Conservation (phyloP, 805 yeast genomes). For the Candida tallmaniae region DNA sequence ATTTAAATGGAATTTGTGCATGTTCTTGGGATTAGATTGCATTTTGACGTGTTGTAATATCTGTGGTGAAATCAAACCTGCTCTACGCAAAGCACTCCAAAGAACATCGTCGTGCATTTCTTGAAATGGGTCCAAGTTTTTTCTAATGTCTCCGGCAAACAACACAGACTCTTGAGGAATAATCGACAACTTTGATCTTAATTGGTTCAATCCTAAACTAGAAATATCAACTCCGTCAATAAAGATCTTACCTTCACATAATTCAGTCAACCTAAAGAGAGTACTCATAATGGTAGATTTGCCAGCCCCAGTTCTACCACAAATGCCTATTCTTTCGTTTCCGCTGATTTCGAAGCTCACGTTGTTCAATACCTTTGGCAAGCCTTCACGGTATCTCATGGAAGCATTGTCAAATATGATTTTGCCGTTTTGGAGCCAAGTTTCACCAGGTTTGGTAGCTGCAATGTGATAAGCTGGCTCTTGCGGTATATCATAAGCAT, state of each 20-base stretch:
- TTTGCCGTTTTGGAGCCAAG: conserved; percentile 49
- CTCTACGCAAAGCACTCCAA: conserved; percentile 55
- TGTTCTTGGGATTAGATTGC: not conserved
- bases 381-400: conserved; percentile 54
- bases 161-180: conserved; percentile 71
- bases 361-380: conserved; percentile 54
- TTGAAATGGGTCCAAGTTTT: conserved; percentile 59
- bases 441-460: conserved; percentile 37
- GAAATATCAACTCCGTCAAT: conserved; percentile 57
- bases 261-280: conserved; percentile 51
- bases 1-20: conserved; percentile 39
- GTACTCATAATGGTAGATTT: conserved; percentile 66
- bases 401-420: conserved; percentile 47
- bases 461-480: conserved; percentile 57
- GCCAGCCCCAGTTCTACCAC: conserved; percentile 92
- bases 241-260: conserved; percentile 41
- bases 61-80: conserved; percentile 29
- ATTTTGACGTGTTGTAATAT: not conserved
- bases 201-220: conserved; percentile 45
- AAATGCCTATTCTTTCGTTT: conserved; percentile 72
- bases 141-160: conserved; percentile 53
- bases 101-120: conserved; percentile 44
- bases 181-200: conserved; percentile 56
- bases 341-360: conserved; percentile 42
- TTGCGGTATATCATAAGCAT: conserved; percentile 55